Conservation (phyloP, 192 early-diverging fungal species). For the Coemansia furcata region DNA sequence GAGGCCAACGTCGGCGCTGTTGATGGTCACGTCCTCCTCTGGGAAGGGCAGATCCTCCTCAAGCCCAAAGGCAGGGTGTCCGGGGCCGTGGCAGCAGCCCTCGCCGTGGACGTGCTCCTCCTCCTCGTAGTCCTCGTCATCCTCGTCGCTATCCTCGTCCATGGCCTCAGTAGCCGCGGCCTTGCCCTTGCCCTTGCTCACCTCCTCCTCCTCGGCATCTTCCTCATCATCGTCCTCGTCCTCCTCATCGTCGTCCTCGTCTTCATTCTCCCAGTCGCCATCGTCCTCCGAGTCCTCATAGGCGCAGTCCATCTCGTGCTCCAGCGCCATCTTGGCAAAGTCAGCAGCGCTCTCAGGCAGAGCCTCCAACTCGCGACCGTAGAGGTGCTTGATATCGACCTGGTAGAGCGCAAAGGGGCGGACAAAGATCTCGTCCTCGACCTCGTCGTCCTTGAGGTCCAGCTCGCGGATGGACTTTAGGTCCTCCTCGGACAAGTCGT, state of each 20-base stretch:
- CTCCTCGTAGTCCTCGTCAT: constrained; percentile 35
- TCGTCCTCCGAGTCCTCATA: constrained; percentile 51
- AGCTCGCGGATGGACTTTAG: constrained; percentile 38
- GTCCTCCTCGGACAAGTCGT: constrained; percentile 49
- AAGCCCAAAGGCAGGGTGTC: constrained; percentile 14
- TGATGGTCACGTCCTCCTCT: constrained; percentile 30
- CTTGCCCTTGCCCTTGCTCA: constrained; percentile 37
- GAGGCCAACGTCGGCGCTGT: constrained; percentile 31
- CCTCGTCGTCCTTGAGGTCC: constrained; percentile 36
- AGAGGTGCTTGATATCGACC: constrained; percentile 45
- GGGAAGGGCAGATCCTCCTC: constrained; percentile 47
- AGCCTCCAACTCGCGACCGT: constrained; percentile 39
- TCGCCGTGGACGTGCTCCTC: constrained; percentile 50
- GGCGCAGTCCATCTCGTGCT: constrained; percentile 52
- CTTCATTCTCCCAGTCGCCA: constrained; percentile 27
- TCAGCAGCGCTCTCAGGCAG: constrained; percentile 41
- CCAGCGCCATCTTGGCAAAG: constrained; percentile 50
- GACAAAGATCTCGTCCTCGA: constrained; percentile 46
- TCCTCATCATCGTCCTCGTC: constrained; percentile 33
- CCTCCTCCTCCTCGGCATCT: constrained; percentile 34
- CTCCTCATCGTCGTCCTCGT: constrained; percentile 37
- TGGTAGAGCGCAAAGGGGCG: constrained; percentile 54
- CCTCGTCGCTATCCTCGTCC: constrained; percentile 27
- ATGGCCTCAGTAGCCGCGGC: constrained; percentile 34
- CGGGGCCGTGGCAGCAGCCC: constrained; percentile 42